Conservation (phyloP, 2,329 filamentous ascomycete genomes). For the Microcyclosporella mali region DNA sequence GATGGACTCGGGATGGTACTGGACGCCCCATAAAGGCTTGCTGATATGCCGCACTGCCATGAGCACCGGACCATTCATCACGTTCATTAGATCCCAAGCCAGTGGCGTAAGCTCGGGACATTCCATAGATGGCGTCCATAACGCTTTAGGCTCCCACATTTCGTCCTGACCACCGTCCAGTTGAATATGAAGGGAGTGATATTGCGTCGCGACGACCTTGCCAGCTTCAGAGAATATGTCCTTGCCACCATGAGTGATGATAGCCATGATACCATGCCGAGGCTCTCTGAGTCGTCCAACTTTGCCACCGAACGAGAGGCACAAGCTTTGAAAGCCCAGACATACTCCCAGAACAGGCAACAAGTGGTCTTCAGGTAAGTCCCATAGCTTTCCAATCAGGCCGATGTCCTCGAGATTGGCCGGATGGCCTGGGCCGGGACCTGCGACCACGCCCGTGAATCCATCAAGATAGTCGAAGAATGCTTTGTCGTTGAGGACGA, state of each 20-base stretch:
- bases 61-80: conserved; percentile 53
- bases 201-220: conserved; percentile 65
- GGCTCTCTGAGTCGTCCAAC: conserved; percentile 65
- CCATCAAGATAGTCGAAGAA: conserved; percentile 44
- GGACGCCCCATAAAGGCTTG: conserved; percentile 77
- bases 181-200: conserved; percentile 58
- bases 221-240: conserved; percentile 62
- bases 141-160: conserved; percentile 30
- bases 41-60: conserved; percentile 66
- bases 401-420: conserved; percentile 69
- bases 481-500: conserved; percentile 32
- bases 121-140: conserved; percentile 35
- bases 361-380: conserved; percentile 50
- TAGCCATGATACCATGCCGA: conserved; percentile 73
- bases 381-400: conserved; percentile 72
- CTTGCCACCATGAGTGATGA: conserved; percentile 52
- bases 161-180: conserved; percentile 32
- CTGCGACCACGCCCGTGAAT: conserved; percentile 82
- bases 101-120: conserved; percentile 39
- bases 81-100: conserved; percentile 44
- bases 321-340: conserved; percentile 79
- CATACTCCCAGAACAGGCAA: conserved; percentile 84
- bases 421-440: conserved; percentile 83
- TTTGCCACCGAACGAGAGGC: conserved; percentile 58
- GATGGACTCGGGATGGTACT: conserved; percentile 86